A percentile compares a stretch with the other conserved stretches of the same genome.
phyloP scores from a whole-genome alignment of 805 yeast genomes.

The Schwanniomyces sp. region DNA sequence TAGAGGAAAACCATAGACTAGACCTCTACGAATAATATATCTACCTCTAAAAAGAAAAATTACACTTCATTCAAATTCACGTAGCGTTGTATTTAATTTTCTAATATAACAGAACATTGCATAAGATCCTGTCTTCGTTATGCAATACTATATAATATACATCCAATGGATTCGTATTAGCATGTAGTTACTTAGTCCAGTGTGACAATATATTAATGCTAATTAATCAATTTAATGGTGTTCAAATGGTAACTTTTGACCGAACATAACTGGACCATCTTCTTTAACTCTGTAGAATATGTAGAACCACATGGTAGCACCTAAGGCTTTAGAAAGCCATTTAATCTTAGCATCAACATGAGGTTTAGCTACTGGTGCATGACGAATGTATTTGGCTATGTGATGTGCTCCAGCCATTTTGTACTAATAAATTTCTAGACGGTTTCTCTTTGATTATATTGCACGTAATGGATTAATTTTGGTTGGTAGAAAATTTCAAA shows the following conservation, averaged over 20 bases:
- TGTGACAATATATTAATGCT: neutral
- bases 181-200: neutral
- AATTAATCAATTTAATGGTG: conserved; percentile 21
- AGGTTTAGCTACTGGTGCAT: conserved; percentile 66
- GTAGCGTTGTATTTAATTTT: neutral
- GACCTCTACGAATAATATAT: neutral
- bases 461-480: conserved; percentile 1
- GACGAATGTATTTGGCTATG: conserved; percentile 44
- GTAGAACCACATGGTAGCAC: conserved; percentile 91
- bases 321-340: conserved; percentile 64
- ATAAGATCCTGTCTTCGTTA: neutral
- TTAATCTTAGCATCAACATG: conserved; percentile 59
- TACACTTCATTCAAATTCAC: neutral
- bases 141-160: conserved; percentile 1
- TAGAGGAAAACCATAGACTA: conserved; percentile 4
- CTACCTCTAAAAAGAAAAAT: neutral
- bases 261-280: conserved; percentile 64
- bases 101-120: conserved; percentile 1
- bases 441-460: neutral
- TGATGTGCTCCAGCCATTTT: conserved; percentile 43
- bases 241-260: conserved; percentile 39
- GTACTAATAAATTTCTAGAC: neutral
- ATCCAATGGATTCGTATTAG: neutral
- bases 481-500: conserved; percentile 7
- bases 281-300: conserved; percentile 76